Base-by-base conservation (phyloP, 805 yeast genomes). In the Yarrowia sp. region DNA sequence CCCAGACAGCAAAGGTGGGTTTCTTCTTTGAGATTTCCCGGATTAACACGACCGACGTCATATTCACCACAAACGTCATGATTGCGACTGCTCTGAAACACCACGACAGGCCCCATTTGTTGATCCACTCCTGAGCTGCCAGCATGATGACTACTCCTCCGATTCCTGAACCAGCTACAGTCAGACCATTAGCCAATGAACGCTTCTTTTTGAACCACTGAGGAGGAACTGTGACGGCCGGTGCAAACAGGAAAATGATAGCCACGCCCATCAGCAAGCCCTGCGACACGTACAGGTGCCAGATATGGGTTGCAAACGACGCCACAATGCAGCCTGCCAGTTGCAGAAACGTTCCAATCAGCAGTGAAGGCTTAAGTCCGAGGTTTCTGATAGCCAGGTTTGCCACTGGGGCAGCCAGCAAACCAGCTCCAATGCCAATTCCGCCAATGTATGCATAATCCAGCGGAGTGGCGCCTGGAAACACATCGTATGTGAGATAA, bases 261-360 rank as follows among this genome's bases (percentile, higher is more conserved):
- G 85, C 82, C 15, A 81, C 57, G 4, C 86, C 86, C 65, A 79
- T 78, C 17, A 82, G 68, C 4, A 83, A 68, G 1, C 87, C 87
- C 70, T 84, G 86, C 7, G 85, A 79, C 63, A 83, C 71, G 69
- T 76, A 81, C 11, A 84, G 67, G 67, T 84, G 85, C 85, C 86
- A 84, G 8, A 80, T 69, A 28, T 76, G 44, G 2, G 55, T 61
- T 3, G 65, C 65, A 41, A 61, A 61, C 4, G 65, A 61, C 4
- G 65, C 65, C 33, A 48, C 57, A 6, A 61, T 47, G 39, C 55
- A 61, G 7, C 65, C 65, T 13, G 48, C 57, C 45, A 41, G 15
- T 15, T 61, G 65, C 8, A 45, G 33, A 11, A 38, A 22, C 14
- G 57, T 47, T 15, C 65, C 65, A 45, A 61, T 47, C 38, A 61